Evolutionary conservation across 208 protist species (phyloP), one percentile per base, ranked within the genome.

Genomic region (Wallacemonas collosoma): DNA sequence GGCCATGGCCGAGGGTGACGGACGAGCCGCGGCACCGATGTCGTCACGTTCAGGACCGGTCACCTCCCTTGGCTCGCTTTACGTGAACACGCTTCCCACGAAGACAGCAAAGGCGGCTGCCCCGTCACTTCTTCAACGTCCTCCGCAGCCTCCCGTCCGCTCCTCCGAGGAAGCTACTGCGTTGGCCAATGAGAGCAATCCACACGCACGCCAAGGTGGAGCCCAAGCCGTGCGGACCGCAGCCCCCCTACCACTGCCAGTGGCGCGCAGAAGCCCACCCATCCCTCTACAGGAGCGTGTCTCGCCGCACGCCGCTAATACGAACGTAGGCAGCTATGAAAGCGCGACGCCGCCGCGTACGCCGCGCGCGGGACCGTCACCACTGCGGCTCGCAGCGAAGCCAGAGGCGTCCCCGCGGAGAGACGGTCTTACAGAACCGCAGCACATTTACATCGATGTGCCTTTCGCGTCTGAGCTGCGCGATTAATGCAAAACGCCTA

Each of bases 381-480:
- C 45, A 50, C 45, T 6, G 12, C 45, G 8, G 8, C 8, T 50
- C 45, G 45, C 45, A 50, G 6, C 45, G 45, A 6, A 12, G 45
- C 26, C 26, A 26, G 26, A 26, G 26, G 26, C 26, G 26, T 26
- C 26, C 26, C 26, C 26, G 26, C 26, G 26, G 26, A 26, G 26
- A 26, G 26, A 26, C 26, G 26, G 26, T 26, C 26, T 26, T 26
- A 35, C 41, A 6, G n/a, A 41, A 4, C 60, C 60, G n/a, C 60
- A 65, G 43, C 41, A 65, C 6, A 51, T 65, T 11, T 65, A 53
- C 60, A 4, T 65, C 6, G 60, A 65, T 17, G 60, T 65, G 6
- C 60, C 60, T 45, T 65, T 65, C 36, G 60, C 60, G 4, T 51
- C 60, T 14, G 60, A 65, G 60, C 43, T 65, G 40, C 60, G 60